A percentile compares a stretch with the other conserved stretches of the same genome.
phyloP scores from a whole-genome alignment of 2,329 filamentous ascomycete genomes.

The Fusarium brachygibbosum region DNA sequence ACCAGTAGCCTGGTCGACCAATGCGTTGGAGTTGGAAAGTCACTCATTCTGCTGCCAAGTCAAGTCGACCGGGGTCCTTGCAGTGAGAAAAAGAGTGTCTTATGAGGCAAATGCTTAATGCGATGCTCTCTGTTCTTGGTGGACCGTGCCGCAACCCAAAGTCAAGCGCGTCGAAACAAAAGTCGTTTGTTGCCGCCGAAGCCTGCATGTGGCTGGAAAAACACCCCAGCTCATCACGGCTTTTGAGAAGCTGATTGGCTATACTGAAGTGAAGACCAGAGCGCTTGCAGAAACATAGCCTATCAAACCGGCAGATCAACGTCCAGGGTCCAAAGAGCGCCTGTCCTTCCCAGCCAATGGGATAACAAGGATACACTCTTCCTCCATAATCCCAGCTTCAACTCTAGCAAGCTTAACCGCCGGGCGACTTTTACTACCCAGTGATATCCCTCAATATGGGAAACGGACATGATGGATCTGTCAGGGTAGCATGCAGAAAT shows the following conservation, averaged over 20 bases:
- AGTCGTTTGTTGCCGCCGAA: slow-evolving; percentile 60
- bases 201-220: slow-evolving; percentile 57
- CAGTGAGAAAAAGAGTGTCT: neutral
- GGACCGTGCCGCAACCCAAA: slow-evolving; percentile 22
- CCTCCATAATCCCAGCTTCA: slow-evolving; percentile 43
- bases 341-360: slow-evolving; percentile 39
- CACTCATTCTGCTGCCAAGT: slow-evolving; percentile 27
- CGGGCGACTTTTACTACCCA: slow-evolving; percentile 26
- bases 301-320: slow-evolving; percentile 45
- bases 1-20: slow-evolving; percentile 8
- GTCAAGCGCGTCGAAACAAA: slow-evolving; percentile 49
- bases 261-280: slow-evolving; percentile 35
- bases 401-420: slow-evolving; percentile 44
- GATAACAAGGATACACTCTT: slow-evolving; percentile 22
- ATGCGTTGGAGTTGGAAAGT: slow-evolving; percentile 20
- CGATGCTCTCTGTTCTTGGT: slow-evolving; percentile 19
- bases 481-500: slow-evolving; percentile 35
- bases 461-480: slow-evolving; percentile 25
- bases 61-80: neutral
- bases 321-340: slow-evolving; percentile 36
- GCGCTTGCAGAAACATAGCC: slow-evolving; percentile 44
- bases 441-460: slow-evolving; percentile 27
- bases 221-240: slow-evolving; percentile 54
- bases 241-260: slow-evolving; percentile 56
- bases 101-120: slow-evolving; percentile 16